Evolutionary conservation across 176 grass and related monocot genomes (phyloP).

Genomic region (Triticum dicoccoides): DNA sequence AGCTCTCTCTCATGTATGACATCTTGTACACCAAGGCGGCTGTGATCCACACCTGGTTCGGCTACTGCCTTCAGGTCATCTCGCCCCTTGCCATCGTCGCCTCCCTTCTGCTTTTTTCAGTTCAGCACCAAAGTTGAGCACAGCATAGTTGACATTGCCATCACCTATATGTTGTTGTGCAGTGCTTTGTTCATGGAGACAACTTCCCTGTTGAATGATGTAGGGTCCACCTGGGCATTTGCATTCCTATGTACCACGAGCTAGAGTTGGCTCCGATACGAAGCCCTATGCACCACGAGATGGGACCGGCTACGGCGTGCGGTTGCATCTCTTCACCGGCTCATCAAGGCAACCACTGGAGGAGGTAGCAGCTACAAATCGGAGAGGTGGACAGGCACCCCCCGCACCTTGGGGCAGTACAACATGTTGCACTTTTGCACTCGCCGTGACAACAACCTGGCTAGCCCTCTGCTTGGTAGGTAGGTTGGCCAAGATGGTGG

Average conservation of each 20-base stretch:
- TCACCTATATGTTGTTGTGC: not conserved
- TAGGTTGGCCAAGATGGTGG: too few species aligned
- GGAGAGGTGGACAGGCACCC: too few species aligned
- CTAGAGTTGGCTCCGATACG: not conserved
- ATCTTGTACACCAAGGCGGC: too few species aligned
- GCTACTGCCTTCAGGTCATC: conserved; percentile 9
- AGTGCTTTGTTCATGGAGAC: not conserved
- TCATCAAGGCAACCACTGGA: not conserved
- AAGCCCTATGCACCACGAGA: not conserved
- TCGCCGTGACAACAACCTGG: too few species aligned
- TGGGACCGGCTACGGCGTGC: not conserved
- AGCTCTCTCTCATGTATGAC: not conserved
- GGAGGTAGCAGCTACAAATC: too few species aligned
- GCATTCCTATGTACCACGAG: not conserved
- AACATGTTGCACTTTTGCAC: too few species aligned
- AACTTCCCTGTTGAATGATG: not conserved
- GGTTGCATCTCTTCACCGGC: not conserved
- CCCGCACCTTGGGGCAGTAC: too few species aligned
- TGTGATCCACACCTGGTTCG: not conserved
- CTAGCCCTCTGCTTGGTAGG: too few species aligned
- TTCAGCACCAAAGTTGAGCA: not conserved
- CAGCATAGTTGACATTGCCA: not conserved
- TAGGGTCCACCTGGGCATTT: not conserved
- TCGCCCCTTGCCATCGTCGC: not conserved
- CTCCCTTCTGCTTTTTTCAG: not conserved